Evolutionary conservation across 2,329 filamentous ascomycete genomes (phyloP).

Genomic region (Beauveria medogensis): DNA sequence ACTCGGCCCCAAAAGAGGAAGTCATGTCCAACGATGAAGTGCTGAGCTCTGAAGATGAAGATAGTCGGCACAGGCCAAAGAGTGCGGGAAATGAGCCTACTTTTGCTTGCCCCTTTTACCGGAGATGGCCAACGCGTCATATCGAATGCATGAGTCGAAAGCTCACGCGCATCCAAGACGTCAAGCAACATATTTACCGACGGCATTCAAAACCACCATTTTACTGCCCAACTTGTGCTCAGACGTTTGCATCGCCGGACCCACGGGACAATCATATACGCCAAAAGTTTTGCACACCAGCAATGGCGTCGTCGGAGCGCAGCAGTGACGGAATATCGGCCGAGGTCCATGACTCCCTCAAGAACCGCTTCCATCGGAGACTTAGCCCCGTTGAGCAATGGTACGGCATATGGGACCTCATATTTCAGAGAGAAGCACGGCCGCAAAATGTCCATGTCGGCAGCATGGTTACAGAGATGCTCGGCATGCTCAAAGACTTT

Average conservation of each 20-base stretch:
- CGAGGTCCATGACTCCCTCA: constrained; percentile 10
- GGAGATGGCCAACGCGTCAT: constrained; percentile 11
- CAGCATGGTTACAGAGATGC: constrained; percentile 10
- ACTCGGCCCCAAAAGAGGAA: background rate
- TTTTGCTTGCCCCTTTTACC: constrained; percentile 16
- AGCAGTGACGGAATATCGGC: constrained; percentile 8
- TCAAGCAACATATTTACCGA: constrained; percentile 16
- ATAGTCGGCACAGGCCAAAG: constrained; percentile 5
- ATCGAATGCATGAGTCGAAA: constrained; percentile 13
- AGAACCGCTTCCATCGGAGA: constrained; percentile 5
- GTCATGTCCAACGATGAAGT: background rate
- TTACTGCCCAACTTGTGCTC: constrained; percentile 13
- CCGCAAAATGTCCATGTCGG: constrained; percentile 9
- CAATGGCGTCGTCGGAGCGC: background rate
- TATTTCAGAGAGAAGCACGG: constrained; percentile 8
- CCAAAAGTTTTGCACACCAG: background rate
- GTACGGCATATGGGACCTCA: constrained; percentile 14
- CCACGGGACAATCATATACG: constrained; percentile 11
- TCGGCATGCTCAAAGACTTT: constrained; percentile 12
- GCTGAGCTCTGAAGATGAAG: constrained; percentile 6
- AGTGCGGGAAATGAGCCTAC: background rate
- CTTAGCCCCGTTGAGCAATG: constrained; percentile 11
- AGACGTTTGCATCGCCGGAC: background rate
- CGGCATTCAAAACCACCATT: constrained; percentile 8
- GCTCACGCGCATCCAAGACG: constrained; percentile 15